Base-by-base conservation (phyloP, 352 stramenopile genomes). In the Pythium vanterpoolii region DNA sequence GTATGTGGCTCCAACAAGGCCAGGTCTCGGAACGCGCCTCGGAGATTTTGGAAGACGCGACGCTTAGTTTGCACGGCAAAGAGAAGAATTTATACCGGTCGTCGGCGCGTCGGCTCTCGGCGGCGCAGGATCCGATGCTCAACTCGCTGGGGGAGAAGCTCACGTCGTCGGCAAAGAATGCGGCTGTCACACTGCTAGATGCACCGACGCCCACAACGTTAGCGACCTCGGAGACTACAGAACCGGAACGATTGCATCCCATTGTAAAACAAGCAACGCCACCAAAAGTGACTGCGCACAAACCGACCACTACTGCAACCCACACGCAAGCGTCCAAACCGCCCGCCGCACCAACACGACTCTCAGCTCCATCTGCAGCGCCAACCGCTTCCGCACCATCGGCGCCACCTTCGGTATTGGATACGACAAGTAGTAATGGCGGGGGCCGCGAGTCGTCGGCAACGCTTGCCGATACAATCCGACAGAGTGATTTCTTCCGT, bases 41-140 rank as follows among this genome's bases (percentile, higher is more conserved):
- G 0, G 85, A 95, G 62, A 91, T 95, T 27, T 54, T 95, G 6
- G 85, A 91, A 47, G 85, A 95, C 63, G 85, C 85, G 9, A 88
- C 83, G 49, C 68, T 93, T 24, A 79, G 79, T 28, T 62, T 90
- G 30, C 81, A 92, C 49, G 85, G 85, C 28, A 87, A 93, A 44
- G 85, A 95, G 67, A 86, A 89, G 47, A 90, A 95, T 36, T 54
- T 95, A 42, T 92, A 93, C 56, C 61, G 74, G 42, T 59, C 77
- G n/a, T 89, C 82, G 7, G 47, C 79, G 30, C 66, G 72, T 5
- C 68, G 83, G 18, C 64, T 90, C 33, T 93, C 83, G 16, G 76
- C 85, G 33, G 77, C 80, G 10, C 79, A 89, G 30, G 79, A 93
- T 45, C 74, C 79, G 18, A 68, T 83, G 51, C 73, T 90, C 10